Conservation (phyloP, 2,329 filamentous ascomycete genomes). For the Xylariaceae sp. region DNA sequence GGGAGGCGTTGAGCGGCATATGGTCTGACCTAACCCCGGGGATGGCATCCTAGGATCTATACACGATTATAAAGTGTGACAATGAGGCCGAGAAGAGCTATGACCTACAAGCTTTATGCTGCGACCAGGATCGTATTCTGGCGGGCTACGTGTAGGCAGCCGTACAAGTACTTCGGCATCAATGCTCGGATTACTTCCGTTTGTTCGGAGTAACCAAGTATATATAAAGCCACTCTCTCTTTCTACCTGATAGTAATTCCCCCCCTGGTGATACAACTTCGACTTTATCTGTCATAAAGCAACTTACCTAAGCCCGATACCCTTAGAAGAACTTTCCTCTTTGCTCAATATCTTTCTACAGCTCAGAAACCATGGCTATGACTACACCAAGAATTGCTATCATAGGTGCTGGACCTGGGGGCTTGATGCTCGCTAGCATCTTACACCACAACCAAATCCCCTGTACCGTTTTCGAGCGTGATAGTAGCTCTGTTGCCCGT, state of each 20-base stretch:
- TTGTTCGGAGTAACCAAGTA: not conserved
- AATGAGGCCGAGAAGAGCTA: not conserved
- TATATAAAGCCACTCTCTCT: not conserved
- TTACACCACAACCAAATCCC: constrained; percentile 38
- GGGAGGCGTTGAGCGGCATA: no score
- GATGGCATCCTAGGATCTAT: no score
- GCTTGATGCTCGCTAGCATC: constrained; percentile 42
- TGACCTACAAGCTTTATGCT: not conserved
- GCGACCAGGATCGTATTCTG: not conserved
- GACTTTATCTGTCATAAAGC: not conserved
- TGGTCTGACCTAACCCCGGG: no score
- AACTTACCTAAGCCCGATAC: no score
- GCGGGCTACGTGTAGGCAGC: not conserved
- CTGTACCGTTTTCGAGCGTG: constrained; percentile 42
- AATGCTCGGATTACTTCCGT: no score
- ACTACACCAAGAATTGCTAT: constrained; percentile 38
- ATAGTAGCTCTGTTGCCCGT: constrained; percentile 40
- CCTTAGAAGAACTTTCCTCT: not conserved
- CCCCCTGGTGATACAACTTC: not conserved
- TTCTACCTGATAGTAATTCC: not conserved
- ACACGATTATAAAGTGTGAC: no score
- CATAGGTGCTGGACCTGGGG: constrained; percentile 42
- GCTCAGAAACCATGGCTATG: constrained; percentile 2
- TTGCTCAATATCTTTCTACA: not conserved
- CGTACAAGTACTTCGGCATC: no score